Percentiles rank a stretch among this genome's conserved stretches.
Conservation (phyloP, 257 asterid genomes). For the Solanum chiquidenum region DNA sequence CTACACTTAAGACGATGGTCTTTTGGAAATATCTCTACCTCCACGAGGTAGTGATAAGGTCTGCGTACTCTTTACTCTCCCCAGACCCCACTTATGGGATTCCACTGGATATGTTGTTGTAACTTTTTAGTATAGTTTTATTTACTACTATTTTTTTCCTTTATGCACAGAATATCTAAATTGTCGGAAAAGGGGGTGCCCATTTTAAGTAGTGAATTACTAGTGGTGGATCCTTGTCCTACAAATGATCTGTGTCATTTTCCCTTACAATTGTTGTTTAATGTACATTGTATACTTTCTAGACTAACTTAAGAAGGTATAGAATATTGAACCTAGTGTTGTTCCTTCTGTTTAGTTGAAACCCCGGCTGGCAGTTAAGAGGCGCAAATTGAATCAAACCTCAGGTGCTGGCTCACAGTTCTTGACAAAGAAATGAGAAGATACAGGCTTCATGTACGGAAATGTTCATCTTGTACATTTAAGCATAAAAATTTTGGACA, state of each 20-base stretch:
- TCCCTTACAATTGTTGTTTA: background rate
- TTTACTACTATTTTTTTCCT: background rate
- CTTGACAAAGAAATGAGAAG: background rate
- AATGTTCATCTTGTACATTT: conserved; percentile 2
- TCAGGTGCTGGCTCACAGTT: conserved; percentile 22
- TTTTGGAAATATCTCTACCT: background rate
- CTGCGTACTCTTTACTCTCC: background rate
- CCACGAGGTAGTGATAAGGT: background rate
- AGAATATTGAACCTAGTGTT: background rate
- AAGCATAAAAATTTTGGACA: background rate
- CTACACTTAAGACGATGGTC: background rate
- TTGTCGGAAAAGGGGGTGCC: background rate
- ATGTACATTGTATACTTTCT: background rate
- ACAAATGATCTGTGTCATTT: background rate
- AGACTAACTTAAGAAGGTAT: background rate
- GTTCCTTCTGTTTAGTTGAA: conserved; percentile 40
- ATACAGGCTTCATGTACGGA: background rate
- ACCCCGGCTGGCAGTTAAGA: conserved; percentile 53
- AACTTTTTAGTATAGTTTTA: background rate
- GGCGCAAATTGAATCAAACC: conserved; percentile 32
- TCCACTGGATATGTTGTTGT: background rate
- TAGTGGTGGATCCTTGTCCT: background rate
- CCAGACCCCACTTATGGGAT: background rate
- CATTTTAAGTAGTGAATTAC: background rate
- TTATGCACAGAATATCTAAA: background rate